Base-by-base conservation (phyloP, 441 rosid species). In the Pelargonium citronellum region DNA sequence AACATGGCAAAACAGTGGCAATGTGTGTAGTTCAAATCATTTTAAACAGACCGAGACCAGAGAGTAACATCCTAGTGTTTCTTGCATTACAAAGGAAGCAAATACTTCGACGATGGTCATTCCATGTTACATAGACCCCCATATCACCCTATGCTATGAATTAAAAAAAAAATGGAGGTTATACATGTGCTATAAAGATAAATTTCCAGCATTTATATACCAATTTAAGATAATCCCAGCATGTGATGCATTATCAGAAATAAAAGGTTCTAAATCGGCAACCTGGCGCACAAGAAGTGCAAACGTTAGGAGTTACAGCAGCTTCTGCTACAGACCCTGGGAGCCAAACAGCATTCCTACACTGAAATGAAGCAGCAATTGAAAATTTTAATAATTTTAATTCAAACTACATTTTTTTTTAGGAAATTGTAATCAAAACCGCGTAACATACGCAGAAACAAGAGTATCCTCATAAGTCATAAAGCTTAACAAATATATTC, bases 341-440 rank as follows among this genome's bases (percentile, higher is more conserved):
- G 75, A 95, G 97, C 99, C 98, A 92, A 46, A 92, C 82, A 70
- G 85, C 98, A 82, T 86, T 95, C 79, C 97, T 86, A 80, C 99
- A 92, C 96, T 93, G 85, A 68, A 80, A 72, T 67, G 65, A 43
- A 39, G 8, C 34, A 76, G 53, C n/a, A 51, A 71, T 60, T 60
- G 78, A 1, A 43, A 67, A 43, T 67, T 49, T 49, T 49, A 49
- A 13, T 49, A 10, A 49, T 13, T 49, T 2, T 49, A 49, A 49
- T 49, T 13, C 8, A 49, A 12, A 49, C 55, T 15, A 49, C 55
- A 49, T 49, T 37, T 4, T 37, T 37, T 37, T 34, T 34, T 34
- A 37, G 41, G 41, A 37, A 37, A 37, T 37, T 37, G 41, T 37
- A 37, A 37, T 5, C 41, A 7, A 37, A 37, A 37, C 41, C 41